A percentile compares a stretch with the other conserved stretches of the same genome.
Conservation (phyloP, 1,139 yeast species). For the Wickerhamomyces sp. region DNA sequence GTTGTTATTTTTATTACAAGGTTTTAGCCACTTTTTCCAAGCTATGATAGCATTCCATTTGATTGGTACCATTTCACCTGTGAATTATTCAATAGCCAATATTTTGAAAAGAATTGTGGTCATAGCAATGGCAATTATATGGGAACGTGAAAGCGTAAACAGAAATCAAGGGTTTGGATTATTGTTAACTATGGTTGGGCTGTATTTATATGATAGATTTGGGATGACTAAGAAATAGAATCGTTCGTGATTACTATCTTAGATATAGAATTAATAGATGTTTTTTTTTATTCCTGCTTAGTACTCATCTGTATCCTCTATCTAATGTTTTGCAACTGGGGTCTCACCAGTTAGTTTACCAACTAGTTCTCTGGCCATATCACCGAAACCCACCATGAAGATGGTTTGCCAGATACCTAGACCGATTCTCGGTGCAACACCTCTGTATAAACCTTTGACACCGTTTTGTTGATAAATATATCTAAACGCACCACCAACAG, state of each 20-base stretch:
- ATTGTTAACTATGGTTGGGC: slow-evolving; percentile 57
- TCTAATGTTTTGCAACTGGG: slow-evolving; percentile 43
- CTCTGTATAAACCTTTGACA: slow-evolving; percentile 86
- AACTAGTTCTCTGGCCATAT: slow-evolving; percentile 70
- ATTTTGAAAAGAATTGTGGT: slow-evolving; percentile 84
- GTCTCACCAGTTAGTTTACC: slow-evolving; percentile 53
- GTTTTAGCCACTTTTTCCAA: slow-evolving; percentile 79
- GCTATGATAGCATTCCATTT: slow-evolving; percentile 86
- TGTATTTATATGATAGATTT: slow-evolving; percentile 72
- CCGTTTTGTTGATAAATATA: slow-evolving; percentile 85
- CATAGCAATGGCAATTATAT: slow-evolving; percentile 70
- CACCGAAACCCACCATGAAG: slow-evolving; percentile 99
- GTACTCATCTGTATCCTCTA: background rate
- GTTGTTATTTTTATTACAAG: slow-evolving; percentile 50
- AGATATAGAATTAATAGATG: background rate
- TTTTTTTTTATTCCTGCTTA: background rate
- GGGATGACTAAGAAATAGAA: slow-evolving; percentile 36
- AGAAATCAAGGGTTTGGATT: slow-evolving; percentile 67
- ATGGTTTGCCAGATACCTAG: slow-evolving; percentile 98
- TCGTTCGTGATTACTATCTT: background rate
- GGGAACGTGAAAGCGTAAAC: slow-evolving; percentile 63
- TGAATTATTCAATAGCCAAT: slow-evolving; percentile 88
- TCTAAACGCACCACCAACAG: slow-evolving; percentile 72
- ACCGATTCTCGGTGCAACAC: slow-evolving; percentile 95
- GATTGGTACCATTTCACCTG: slow-evolving; percentile 80